A percentile compares a stretch with the other conserved stretches of the same genome.
Conservation (phyloP, 805 yeast genomes). For the Candida pseudoglaebosa region DNA sequence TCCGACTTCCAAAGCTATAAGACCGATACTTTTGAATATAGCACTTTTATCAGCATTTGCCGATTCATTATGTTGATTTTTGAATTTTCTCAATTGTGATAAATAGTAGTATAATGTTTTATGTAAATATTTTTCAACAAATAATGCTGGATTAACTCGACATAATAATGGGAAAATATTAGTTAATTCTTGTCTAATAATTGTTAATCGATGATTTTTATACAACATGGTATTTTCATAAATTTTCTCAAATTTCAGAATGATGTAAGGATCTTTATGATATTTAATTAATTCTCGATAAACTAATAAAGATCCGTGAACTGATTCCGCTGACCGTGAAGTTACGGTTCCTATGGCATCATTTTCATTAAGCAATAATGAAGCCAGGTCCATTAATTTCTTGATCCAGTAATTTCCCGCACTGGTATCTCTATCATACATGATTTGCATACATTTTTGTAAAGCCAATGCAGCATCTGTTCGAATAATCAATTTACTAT, state of each 20-base stretch:
- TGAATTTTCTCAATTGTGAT: slow-evolving; percentile 69
- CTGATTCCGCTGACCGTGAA: slow-evolving; percentile 49
- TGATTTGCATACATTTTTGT: slow-evolving; percentile 71
- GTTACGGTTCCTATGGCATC: slow-evolving; percentile 19
- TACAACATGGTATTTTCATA: slow-evolving; percentile 70
- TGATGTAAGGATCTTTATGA: slow-evolving; percentile 68
- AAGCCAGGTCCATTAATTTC: slow-evolving; percentile 64
- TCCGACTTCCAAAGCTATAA: slow-evolving; percentile 74
- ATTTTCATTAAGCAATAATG: slow-evolving; percentile 47
- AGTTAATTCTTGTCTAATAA: slow-evolving; percentile 81
- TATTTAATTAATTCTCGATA: slow-evolving; percentile 69
- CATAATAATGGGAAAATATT: slow-evolving; percentile 81
- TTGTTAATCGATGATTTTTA: slow-evolving; percentile 71
- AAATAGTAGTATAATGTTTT: slow-evolving; percentile 73
- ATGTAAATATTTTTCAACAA: slow-evolving; percentile 79
- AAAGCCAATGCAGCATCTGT: slow-evolving; percentile 81
- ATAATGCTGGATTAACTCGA: slow-evolving; percentile 65
- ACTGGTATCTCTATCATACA: slow-evolving; percentile 71
- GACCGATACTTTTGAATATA: slow-evolving; percentile 78
- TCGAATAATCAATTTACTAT: slow-evolving; percentile 68
- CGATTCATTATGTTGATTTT: slow-evolving; percentile 35
- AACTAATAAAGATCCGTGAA: slow-evolving; percentile 85
- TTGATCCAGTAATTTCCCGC: slow-evolving; percentile 74
- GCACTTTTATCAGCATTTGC: slow-evolving; percentile 61
- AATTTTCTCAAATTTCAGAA: slow-evolving; percentile 67